Conservation (phyloP, 1,284 basidiomycete species). For the Abortiporus biennis region DNA sequence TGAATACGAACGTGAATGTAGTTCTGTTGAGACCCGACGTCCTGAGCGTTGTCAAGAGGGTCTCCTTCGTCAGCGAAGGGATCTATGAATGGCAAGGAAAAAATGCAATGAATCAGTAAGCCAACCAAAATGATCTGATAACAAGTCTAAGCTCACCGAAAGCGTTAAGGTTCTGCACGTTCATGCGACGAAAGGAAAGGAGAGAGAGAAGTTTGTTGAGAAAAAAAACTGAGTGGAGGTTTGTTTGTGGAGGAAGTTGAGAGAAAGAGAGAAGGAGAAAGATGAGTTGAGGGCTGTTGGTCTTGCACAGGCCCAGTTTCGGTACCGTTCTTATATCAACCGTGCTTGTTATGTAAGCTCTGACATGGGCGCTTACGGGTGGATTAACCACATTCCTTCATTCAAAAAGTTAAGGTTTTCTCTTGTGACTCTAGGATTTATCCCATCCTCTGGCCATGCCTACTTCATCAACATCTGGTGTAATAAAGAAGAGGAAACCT, state of each 20-base stretch:
- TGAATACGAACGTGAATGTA: slow-evolving; percentile 98
- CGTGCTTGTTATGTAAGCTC: slow-evolving; percentile 28
- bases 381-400: too few relatives aligned
- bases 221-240: slow-evolving; percentile 43
- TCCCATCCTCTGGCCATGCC: too few relatives aligned
- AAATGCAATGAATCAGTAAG: slow-evolving; percentile 1
- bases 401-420: too few relatives aligned
- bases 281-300: slow-evolving; percentile 21
- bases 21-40: slow-evolving; percentile 79
- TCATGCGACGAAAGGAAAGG: slow-evolving; percentile 66
- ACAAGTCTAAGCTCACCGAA: slow-evolving; percentile 49
- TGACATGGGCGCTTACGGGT: slow-evolving; percentile 8
- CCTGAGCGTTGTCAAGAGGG: slow-evolving; percentile 65
- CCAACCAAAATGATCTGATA: slow-evolving; percentile 26
- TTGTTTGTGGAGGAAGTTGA: slow-evolving; percentile 13
- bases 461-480: too few relatives aligned
- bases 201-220: slow-evolving; percentile 23
- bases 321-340: slow-evolving; percentile 14
- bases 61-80: slow-evolving; percentile 92
- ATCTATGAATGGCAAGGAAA: slow-evolving; percentile 45
- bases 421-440: too few relatives aligned
- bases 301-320: slow-evolving; percentile 15
- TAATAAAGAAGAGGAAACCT: slow-evolving; percentile 48
- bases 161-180: slow-evolving; percentile 82
- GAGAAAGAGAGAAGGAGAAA: slow-evolving; percentile 22